Evolutionary conservation across 768 basidiomycete genomes (phyloP).

Genomic region (Steccherinum ochraceum): DNA sequence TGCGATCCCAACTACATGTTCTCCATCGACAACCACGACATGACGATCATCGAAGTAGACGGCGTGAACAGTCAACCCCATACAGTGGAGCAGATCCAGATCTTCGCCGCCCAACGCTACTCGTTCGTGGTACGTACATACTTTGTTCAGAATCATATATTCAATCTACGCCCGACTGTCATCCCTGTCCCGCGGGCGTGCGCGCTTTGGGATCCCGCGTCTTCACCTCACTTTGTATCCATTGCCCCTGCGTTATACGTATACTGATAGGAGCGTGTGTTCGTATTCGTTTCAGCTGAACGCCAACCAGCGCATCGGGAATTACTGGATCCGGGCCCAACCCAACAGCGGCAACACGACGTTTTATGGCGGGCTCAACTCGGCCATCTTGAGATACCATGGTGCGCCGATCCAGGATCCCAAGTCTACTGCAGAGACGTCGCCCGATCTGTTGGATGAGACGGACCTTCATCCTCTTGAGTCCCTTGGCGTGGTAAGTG

Average conservation of each 20-base stretch:
- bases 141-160: too few relatives aligned
- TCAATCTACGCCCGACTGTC: too few relatives aligned
- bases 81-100: neutral
- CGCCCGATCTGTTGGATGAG: conserved; percentile 29
- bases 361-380: conserved; percentile 32
- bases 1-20: conserved; percentile 29
- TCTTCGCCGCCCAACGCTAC: neutral
- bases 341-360: conserved; percentile 23
- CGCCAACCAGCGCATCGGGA: conserved; percentile 37
- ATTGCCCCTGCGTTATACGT: too few relatives aligned
- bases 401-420: conserved; percentile 42
- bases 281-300: conserved; percentile 22
- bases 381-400: conserved; percentile 41
- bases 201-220: too few relatives aligned
- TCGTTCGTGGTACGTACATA: conserved; percentile 18
- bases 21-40: conserved; percentile 30
- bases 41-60: conserved; percentile 11
- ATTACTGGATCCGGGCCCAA: conserved; percentile 52
- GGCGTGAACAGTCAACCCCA: neutral
- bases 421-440: conserved; percentile 23
- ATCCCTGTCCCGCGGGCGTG: too few relatives aligned
- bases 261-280: too few relatives aligned
- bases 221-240: too few relatives aligned
- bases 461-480: conserved; percentile 29
- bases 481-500: conserved; percentile 4